These are phyloP conservation scores for Dendrobium officinale DNA, from an alignment of 106 monocot genomes.

Conservation along the genomic window DNA sequence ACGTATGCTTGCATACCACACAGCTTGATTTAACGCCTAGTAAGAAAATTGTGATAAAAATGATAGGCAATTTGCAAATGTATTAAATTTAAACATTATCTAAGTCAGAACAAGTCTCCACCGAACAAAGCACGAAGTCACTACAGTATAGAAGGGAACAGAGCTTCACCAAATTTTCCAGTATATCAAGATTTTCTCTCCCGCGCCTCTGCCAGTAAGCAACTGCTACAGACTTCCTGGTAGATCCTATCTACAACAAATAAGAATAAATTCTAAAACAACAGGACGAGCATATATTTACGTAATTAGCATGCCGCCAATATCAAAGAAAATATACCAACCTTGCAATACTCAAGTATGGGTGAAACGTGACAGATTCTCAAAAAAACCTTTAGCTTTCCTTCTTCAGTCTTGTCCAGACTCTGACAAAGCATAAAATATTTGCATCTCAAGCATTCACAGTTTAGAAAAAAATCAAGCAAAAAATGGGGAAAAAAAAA, in stretches of 20 bases:
- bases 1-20: background rate
- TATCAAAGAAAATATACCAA: conserved; percentile 5
- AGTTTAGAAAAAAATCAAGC: background rate
- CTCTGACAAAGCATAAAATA: conserved; percentile 33
- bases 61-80: background rate
- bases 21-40: background rate
- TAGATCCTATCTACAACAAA: conserved; percentile 59
- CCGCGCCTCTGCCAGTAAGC: conserved; percentile 72
- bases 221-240: conserved; percentile 60
- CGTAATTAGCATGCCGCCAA: background rate
- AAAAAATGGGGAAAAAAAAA: background rate
- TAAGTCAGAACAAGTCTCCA: background rate
- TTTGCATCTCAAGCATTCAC: background rate
- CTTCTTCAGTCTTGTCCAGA: conserved; percentile 56
- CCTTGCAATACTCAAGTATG: conserved; percentile 97
- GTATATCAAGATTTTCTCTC: conserved; percentile 61
- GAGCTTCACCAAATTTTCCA: conserved; percentile 71
- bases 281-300: background rate
- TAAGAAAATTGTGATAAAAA: background rate
- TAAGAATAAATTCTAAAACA: conserved; percentile 1
- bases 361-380: conserved; percentile 75
- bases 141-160: background rate
- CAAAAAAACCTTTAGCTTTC: conserved; percentile 56
- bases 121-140: background rate
- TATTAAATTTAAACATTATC: background rate